Evolutionary conservation across 257 asterid species (phyloP), one percentile per base, ranked within the genome.

Genomic region (Thymus mandschuricus): DNA sequence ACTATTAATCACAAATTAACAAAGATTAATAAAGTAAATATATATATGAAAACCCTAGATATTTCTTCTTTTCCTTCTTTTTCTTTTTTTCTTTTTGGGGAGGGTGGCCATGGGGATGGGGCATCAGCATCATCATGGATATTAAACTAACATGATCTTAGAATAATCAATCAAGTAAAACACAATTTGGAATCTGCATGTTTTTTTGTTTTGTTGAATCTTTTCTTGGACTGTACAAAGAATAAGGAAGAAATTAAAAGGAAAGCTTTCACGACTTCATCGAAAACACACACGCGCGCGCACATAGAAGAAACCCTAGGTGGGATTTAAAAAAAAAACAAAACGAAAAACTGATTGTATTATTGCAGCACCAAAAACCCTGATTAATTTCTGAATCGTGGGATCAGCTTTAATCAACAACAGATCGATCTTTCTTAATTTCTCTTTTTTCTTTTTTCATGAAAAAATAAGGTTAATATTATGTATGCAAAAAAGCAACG

Each of bases 401-500:
- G 77, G 56, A 63, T 63, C 90, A 86, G 87, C 95, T 86, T 89
- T 87, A 84, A 76, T 75, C 87, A 78, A 69, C 76, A 41, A 29
- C 30, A 64, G 75, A 72, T 52, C 11, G 11, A 21, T 21, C 21
- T 21, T 21, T 21, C 21, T 21, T 21, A 21, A 21, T 21, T 21
- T 21, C 21, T 21, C 21, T 41, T 76, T 79, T 70, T 52, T 68
- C 72, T 73, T 48, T 28, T 60, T 35, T 3, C 5, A 72, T 55
- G 33, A 33, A 62, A 12, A 15, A 11, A 62, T 66, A 41, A 48
- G 29, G 48, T 3, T 38, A 38, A 38, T 21, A 38, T 38, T 11
- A 12, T 38, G 30, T 5, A 50, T 10, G 52, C 8, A 55, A 55
- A 28, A 55, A 8, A 3, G 29, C 10, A 29, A 1, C 4, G 7